Base-by-base conservation (phyloP, 768 basidiomycete species). In the Paxillus involutus region DNA sequence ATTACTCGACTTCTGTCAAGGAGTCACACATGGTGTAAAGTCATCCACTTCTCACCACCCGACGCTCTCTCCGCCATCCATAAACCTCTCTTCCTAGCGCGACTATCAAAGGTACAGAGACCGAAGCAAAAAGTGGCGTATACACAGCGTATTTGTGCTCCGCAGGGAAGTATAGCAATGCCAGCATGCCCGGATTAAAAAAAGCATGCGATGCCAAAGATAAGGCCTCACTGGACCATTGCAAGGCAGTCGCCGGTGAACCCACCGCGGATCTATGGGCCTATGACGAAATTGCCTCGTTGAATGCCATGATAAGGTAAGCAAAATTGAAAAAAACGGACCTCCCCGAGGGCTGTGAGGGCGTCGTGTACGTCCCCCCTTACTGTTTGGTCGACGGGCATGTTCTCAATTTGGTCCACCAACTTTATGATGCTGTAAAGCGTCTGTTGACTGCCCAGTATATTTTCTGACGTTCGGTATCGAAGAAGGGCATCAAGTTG, bases 131-230 rank as follows among this genome's bases (percentile, higher is more conserved):
- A 33, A 99, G 72, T 0, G 97, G 96, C 0, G 92, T 88, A 69
- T 98, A 98, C 9, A 99, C 93, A 2, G 95, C 95, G 68, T 94
- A 95, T 67, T 91, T 98, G 75, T 98, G 97, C 66, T 98, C 97
- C 17, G 93, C 87, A 19, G 97, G 97, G 73, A 98, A 98, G 71
- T 99, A 99, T 19, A 99, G 78, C 66, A 98, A 73, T 13, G 93
- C 94, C 61, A 98, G 74, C 94, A 98, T 97, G 17, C 89, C 91
- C 0, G 96, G 97, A 69, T 94, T 91, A 75, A 97, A 98, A 77
- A 97, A 98, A 4, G 97, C 96, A 40, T 86, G 80, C 2, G 89
- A 91, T 11, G 93, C 82, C 35, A 86, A 75, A 0, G 77, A 78
- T 44, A 84, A 69, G 0, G 92, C 90, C 52, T 75, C 68, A 13